phyloP scores from a whole-genome alignment of 75 land plant species.

The Sequoiadendron giganteum region DNA sequence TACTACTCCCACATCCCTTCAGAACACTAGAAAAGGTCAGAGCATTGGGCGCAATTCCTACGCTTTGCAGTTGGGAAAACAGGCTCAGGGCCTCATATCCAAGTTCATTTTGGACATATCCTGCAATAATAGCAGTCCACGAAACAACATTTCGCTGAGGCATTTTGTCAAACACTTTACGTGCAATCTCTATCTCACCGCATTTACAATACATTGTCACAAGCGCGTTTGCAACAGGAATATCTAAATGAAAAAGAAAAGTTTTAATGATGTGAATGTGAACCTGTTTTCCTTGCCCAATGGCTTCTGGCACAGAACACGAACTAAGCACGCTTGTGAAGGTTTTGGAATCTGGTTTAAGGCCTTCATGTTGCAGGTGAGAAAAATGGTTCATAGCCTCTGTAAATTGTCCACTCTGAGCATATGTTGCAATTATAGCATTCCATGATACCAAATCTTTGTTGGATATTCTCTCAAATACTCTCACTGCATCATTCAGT shows the following conservation, averaged over 20 bases:
- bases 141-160: constrained; percentile 17
- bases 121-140: constrained; percentile 26
- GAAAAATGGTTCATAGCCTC: constrained; percentile 22
- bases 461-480: constrained; percentile 17
- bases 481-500: constrained; percentile 2
- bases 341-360: not conserved
- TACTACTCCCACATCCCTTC: constrained; percentile 26
- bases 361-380: constrained; percentile 11
- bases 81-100: not conserved
- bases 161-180: constrained; percentile 26
- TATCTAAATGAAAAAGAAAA: constrained; percentile 17
- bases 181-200: constrained; percentile 18
- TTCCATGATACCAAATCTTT: constrained; percentile 36
- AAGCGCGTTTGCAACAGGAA: not conserved
- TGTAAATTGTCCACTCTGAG: constrained; percentile 15
- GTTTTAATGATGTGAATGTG: constrained; percentile 43
- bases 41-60: constrained; percentile 14
- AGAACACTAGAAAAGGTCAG: constrained; percentile 20
- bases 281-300: constrained; percentile 40
- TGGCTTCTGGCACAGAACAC: not conserved
- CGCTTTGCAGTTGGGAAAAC: not conserved
- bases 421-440: constrained; percentile 21
- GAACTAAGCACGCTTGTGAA: not conserved
- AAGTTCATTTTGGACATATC: not conserved
- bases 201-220: constrained; percentile 30